Conservation (phyloP, 2,329 filamentous ascomycete species). For the Hortaea werneckii region DNA sequence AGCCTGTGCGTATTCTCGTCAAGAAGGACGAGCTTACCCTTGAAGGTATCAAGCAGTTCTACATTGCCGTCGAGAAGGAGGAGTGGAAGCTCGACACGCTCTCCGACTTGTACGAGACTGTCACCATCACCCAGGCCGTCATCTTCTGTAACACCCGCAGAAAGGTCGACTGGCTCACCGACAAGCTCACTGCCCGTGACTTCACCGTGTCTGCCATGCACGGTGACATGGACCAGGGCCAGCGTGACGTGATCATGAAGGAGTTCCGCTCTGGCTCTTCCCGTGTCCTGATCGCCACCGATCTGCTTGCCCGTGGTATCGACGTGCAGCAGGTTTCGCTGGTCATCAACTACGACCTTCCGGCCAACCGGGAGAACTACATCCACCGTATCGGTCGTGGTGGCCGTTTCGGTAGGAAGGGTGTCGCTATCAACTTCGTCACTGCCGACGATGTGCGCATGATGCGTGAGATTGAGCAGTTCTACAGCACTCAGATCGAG, state of each 20-base stretch:
- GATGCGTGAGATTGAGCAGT: constrained; percentile 99
- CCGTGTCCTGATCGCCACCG: constrained; percentile 96
- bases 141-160: constrained; percentile 99
- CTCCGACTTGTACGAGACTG: constrained; percentile 96
- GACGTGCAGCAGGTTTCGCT: constrained; percentile 99
- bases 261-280: constrained; percentile 99
- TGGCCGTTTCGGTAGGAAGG: constrained; percentile 99
- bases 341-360: constrained; percentile 99
- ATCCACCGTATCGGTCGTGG: constrained; percentile 99
- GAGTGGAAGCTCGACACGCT: constrained; percentile 99
- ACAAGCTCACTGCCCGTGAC: constrained; percentile 94
- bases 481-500: constrained; percentile 99
- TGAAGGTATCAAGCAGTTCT: constrained; percentile 99
- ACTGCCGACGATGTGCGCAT: constrained; percentile 98
- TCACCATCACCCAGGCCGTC: constrained; percentile 98
- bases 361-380: constrained; percentile 99
- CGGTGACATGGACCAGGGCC: constrained; percentile 96
- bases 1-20: constrained; percentile 96
- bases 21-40: constrained; percentile 99
- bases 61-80: constrained; percentile 99
- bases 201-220: constrained; percentile 99
- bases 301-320: constrained; percentile 97
- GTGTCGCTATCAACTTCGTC: constrained; percentile 99
- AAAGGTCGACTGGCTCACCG: constrained; percentile 99
- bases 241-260: constrained; percentile 99